phyloP scores from a whole-genome alignment of 148 eudicot genomes.

The Fagopyrum homotropicum region DNA sequence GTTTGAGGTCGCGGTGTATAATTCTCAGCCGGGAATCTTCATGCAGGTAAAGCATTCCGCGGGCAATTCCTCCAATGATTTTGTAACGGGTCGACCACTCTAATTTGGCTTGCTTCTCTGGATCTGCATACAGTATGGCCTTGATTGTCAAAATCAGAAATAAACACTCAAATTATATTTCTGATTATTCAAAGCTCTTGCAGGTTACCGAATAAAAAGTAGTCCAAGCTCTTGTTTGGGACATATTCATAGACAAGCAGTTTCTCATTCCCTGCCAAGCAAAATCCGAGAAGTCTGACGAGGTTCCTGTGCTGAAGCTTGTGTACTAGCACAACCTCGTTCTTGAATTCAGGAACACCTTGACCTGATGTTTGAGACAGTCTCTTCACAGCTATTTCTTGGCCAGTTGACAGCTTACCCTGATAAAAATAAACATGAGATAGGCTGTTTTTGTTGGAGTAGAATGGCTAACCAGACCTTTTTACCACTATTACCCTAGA shows the following conservation, averaged over 20 bases:
- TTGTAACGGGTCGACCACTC: conserved; percentile 33
- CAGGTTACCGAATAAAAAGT: conserved; percentile 23
- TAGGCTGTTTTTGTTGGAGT: too few species aligned
- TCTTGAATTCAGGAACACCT: conserved; percentile 20
- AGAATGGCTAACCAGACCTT: too few species aligned
- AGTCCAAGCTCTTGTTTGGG: conserved; percentile 32
- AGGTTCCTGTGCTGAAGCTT: conserved; percentile 24
- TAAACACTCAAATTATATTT: background rate
- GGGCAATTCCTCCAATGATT: conserved; percentile 38
- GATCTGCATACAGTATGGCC: conserved; percentile 14
- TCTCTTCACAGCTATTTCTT: conserved; percentile 21
- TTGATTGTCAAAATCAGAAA: background rate
- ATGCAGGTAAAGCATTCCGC: conserved; percentile 44
- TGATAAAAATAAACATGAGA: background rate
- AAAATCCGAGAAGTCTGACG: conserved; percentile 22
- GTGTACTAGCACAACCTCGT: conserved; percentile 20
- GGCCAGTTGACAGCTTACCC: conserved; percentile 21
- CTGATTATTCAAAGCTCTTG: too few species aligned
- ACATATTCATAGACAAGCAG: conserved; percentile 17
- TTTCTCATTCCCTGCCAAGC: conserved; percentile 16
- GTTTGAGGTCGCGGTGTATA: conserved; percentile 42
- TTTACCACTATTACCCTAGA: background rate
- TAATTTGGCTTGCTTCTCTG: conserved; percentile 15
- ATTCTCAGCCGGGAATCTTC: conserved; percentile 45
- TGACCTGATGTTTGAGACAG: conserved; percentile 15